Evolutionary conservation across 345 rosid genomes (phyloP).

Genomic region (Eucalyptus regnans): DNA sequence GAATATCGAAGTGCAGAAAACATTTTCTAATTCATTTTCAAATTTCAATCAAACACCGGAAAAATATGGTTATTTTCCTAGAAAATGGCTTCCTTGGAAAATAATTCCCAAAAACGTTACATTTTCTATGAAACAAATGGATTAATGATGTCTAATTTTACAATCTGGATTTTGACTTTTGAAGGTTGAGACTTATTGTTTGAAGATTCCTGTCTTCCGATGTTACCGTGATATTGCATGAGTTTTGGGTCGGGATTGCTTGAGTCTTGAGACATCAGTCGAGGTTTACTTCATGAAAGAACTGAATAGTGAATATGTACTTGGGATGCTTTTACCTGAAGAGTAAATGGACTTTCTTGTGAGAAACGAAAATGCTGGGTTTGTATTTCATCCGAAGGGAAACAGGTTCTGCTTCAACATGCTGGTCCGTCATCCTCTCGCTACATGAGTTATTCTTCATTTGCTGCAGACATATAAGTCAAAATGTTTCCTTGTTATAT

Average conservation of each 20-base stretch:
- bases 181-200: neutral
- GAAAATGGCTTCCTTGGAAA: neutral
- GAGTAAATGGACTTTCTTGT: neutral
- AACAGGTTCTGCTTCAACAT: neutral
- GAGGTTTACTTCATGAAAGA: neutral
- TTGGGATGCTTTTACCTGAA: neutral
- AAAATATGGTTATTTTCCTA: neutral
- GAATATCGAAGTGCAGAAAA: rapidly evolving
- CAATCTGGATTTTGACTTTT: neutral
- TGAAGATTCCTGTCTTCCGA: neutral
- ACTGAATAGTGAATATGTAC: neutral
- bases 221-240: neutral
- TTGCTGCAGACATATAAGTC: neutral
- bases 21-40: too few species aligned
- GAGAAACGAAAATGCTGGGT: neutral
- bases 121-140: rapidly evolving
- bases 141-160: neutral
- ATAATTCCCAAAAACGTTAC: rapidly evolving
- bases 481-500: neutral
- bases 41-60: too few species aligned
- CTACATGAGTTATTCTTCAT: neutral
- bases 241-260: neutral
- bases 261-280: neutral
- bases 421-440: neutral
- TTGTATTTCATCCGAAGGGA: neutral